These are phyloP conservation scores for Colletotrichum endophyticum DNA, from an alignment of 2,329 filamentous ascomycete species.

Conservation along the genomic window DNA sequence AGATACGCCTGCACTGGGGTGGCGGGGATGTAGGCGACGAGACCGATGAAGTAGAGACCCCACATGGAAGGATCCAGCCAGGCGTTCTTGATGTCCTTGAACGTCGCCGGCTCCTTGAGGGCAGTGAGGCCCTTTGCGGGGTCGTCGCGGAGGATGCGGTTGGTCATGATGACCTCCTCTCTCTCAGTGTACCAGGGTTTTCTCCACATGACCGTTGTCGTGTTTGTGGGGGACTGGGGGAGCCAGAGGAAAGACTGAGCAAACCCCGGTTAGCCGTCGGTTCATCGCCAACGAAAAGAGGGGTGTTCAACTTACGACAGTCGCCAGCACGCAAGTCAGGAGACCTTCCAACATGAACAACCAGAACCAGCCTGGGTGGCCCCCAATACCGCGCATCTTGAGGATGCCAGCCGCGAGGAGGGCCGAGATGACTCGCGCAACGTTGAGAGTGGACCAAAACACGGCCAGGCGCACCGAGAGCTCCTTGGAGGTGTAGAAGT, in stretches of 20 bases:
- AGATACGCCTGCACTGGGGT: conserved; percentile 29
- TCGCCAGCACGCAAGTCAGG: conserved; percentile 57
- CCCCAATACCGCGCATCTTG: conserved; percentile 52
- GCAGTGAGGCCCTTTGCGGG: conserved; percentile 56
- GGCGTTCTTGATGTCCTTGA: conserved; percentile 46
- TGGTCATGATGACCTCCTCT: conserved; percentile 64
- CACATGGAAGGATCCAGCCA: conserved; percentile 53
- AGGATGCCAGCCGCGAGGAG: conserved; percentile 50
- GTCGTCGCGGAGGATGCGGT: conserved; percentile 58
- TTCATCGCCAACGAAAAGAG: background rate
- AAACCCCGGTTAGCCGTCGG: conserved; percentile 37
- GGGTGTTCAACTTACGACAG: conserved; percentile 32
- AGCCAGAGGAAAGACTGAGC: conserved; percentile 33
- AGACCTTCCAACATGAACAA: conserved; percentile 47
- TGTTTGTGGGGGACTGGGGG: conserved; percentile 37
- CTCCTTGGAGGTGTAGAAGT: conserved; percentile 31
- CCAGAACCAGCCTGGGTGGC: conserved; percentile 61
- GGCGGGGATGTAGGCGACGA: conserved; percentile 41
- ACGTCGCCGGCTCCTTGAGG: conserved; percentile 46
- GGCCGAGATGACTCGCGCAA: conserved; percentile 51
- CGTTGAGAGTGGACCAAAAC: conserved; percentile 66
- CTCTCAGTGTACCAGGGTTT: conserved; percentile 62
- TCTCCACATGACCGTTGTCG: conserved; percentile 51
- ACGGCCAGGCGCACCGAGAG: conserved; percentile 61
- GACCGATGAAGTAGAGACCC: conserved; percentile 54